Evolutionary conservation across 306 rosid species (phyloP), one percentile per base, ranked within the genome.

Genomic region (Cajanus cajan): DNA sequence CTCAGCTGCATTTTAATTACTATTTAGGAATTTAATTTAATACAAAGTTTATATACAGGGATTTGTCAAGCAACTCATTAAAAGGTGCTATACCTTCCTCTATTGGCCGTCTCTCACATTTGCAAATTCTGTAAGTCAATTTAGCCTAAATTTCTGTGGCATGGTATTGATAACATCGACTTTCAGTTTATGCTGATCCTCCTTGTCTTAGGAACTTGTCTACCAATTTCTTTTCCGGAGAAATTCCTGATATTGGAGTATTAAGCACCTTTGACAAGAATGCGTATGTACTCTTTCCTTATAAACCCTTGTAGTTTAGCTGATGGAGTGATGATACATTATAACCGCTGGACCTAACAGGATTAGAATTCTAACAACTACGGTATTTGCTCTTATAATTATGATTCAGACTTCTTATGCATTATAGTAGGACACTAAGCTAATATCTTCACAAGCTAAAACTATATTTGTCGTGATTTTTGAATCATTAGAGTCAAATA

Each of bases 71-170:
- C 85, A 96, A 96, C 85, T 87, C 87, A 15, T 63, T 96, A 9
- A 96, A 90, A 87, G 99, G 98, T 4, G 92, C 97, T 25, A 96
- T 96, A 88, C 98, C 98, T 74, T 93, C 98, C 41, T 84, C 98
- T 5, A 88, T 96, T 68, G 97, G 99, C 64, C 93, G 93, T 71
- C 93, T 96, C 54, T 63, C 92, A 61, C 88, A 82, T 37, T 82
- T 96, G 80, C 93, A 45, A 36, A 61, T 79, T 63, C 63, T 96
- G 99, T 96, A 87, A 90, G 99, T 87, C 64, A 71, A 48, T 66
- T 62, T 82, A 31, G 48, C 39, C 54, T 55, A 13, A 44, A 73
- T 33, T 54, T 41, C 34, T 52, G 59, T 48, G 25, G 58, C 67
- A 12, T 73, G 55, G 37, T 62, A 19, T 13, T 82, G 28, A 37